Base-by-base conservation (phyloP, 2,329 filamentous ascomycete genomes). In the Fusarium burgessii region DNA sequence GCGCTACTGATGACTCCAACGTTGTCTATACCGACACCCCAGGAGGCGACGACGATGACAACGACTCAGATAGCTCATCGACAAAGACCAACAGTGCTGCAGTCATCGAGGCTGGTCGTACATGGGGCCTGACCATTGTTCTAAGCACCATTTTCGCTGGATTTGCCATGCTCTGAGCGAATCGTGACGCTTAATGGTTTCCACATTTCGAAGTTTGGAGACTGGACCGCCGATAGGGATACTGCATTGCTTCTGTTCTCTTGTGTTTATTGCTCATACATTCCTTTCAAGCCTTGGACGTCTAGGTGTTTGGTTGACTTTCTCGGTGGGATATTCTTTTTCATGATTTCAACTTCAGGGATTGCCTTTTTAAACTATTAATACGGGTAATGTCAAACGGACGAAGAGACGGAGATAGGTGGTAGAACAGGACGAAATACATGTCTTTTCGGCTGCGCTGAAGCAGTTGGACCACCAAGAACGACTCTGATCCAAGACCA, bases 81-180 rank as follows among this genome's bases (percentile, higher is more conserved):
- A 58, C 41, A 3, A 67, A 47, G 64, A 64, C 60, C 49, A 75
- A 75, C 33, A 74, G 75, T 29, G 79, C 80, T 32, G 76, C 73
- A 14, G 73, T 77, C 6, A 71, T 82, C 27, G 79, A 81, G 41
- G 73, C 78, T 52, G 82, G 80, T 20, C 78, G 78, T 38, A 76
- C 78, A 49, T 81, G 81, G 60, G 81, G 83, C 7, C 73, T 85
- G 47, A 75, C 76, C 11, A 62, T 83, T 12, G 76, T 84, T 14
- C 58, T 84, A 33, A 79, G 78, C 18, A 77, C 79, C 63, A 71
- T 85, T 63, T 80, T 82, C 66, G 77, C 79, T 49, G 81, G 81
- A 17, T 82, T 84, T 63, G 82, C 82, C 38, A 74, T 83, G 75
- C 73, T 84, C 61, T 83, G 74, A 78, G 35, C 36, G 25, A 20